Evolutionary conservation across 208 protist species (phyloP), one percentile per base, ranked within the genome.

Genomic region (Leishmania martiniquensis): DNA sequence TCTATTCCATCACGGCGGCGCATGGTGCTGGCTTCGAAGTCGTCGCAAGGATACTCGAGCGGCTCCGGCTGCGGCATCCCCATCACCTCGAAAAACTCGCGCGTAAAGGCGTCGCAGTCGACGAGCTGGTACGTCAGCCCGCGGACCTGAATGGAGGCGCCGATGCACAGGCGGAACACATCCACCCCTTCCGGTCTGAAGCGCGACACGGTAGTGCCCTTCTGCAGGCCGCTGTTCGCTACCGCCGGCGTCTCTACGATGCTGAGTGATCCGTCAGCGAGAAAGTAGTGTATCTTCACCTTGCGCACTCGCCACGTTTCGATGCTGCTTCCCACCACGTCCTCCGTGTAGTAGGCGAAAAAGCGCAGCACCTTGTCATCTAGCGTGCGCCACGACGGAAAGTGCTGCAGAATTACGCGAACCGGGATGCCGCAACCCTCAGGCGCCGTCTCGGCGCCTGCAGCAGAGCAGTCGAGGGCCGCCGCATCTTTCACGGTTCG

Each of bases 281-380:
- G 91, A 77, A 95, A 99, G 75, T 95, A 99, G 72, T 97, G 85
- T 22, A 99, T 87, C 72, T 91, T 93, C 69, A 98, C 94, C 73
- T 96, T 97, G 70, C 97, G 91, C 57, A 99, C 88, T 66, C 98
- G 93, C 49, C 75, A 83, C 42, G 81, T 82, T 84, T 99, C 98
- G 0, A 95, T 54, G 2, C 75, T 79, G 69, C 91, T 97, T 80
- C 99, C 97, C 67, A 93, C 83, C 37, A 99, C 97, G 9, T 88
- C 80, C 87, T 99, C 98, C 44, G 93, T 84, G 85, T 99, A 99
- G 84, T 97, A 99, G 39, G 86, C 97, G 76, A 97, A 98, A 83
- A 99, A 99, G 65, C 97, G 91, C 37, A 99, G 91, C 17, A 98
- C 96, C 73, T 99, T 98, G 69, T 96, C 82, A 75, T 99, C 97